phyloP scores from a whole-genome alignment of 208 protist genomes.

The Leishmania amazonensis region DNA sequence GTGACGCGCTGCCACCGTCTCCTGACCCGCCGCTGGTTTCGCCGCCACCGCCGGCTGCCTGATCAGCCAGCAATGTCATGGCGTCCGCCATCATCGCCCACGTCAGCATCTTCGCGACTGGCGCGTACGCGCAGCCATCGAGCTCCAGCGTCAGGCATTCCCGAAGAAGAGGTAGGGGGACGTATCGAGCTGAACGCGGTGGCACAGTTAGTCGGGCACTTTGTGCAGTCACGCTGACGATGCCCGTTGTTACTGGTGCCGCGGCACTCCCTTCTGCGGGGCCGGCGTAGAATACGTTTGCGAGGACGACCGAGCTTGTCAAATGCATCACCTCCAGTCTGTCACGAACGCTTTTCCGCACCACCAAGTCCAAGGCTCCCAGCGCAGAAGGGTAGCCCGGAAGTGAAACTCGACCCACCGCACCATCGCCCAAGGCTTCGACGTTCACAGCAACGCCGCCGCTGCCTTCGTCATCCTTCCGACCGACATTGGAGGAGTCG shows the following conservation, averaged over 20 bases:
- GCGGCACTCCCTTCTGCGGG: too few relatives aligned
- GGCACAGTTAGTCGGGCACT: constrained; percentile 5
- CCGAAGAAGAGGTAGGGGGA: constrained; percentile 18
- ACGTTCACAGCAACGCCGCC: constrained; percentile 3
- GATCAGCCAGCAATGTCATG: constrained; percentile 22
- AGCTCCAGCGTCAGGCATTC: constrained; percentile 14
- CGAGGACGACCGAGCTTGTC: constrained; percentile 17
- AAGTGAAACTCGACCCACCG: constrained; percentile 13
- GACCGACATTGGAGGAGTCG: not conserved
- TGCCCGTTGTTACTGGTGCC: not conserved
- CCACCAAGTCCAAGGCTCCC: constrained; percentile 26
- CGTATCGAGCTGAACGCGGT: constrained; percentile 10
- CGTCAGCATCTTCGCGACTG: constrained; percentile 20
- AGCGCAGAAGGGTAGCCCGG: constrained; percentile 18
- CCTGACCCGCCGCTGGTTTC: not conserved
- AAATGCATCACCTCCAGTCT: constrained; percentile 12
- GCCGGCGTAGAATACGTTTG: constrained; percentile 28
- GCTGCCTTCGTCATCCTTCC: not conserved
- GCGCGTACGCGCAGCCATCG: constrained; percentile 11
- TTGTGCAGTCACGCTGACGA: not conserved
- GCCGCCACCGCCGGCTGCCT: not conserved
- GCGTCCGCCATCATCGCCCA: constrained; percentile 36
- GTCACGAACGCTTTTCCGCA: constrained; percentile 7
- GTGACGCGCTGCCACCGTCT: not conserved
- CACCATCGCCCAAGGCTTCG: not conserved